Percentiles rank a stretch among this genome's conserved stretches.
Conservation (phyloP, 352 stramenopile genomes). For the Globisporangium takayamanum region DNA sequence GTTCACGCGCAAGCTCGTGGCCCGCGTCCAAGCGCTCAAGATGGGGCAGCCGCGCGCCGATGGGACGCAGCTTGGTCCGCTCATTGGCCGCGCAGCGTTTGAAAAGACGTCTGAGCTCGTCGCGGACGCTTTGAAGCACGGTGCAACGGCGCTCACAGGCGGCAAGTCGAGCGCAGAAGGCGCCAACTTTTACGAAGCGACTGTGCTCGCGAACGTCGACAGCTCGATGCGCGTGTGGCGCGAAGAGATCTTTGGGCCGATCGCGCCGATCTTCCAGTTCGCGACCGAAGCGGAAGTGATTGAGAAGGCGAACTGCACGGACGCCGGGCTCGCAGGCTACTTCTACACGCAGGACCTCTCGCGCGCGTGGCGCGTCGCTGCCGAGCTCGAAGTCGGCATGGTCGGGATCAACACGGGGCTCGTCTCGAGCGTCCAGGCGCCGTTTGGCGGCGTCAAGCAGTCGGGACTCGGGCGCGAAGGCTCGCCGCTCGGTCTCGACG, state of each 20-base stretch:
- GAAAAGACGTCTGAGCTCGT: constrained; percentile 86
- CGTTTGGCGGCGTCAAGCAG: constrained; percentile 88
- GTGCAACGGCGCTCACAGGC: constrained; percentile 81
- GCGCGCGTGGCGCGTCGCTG: constrained; percentile 84
- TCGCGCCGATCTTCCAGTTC: constrained; percentile 93
- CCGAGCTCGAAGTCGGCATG: constrained; percentile 90
- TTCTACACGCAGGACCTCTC: constrained; percentile 91
- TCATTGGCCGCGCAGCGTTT: constrained; percentile 91
- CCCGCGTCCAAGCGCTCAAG: constrained; percentile 72
- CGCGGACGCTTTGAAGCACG: constrained; percentile 87
- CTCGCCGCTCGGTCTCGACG: constrained; percentile 83
- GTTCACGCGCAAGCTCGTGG: constrained; percentile 84
- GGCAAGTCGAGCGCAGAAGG: constrained; percentile 54
- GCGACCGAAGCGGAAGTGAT: constrained; percentile 94
- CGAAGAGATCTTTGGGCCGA: constrained; percentile 96
- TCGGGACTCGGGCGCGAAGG: constrained; percentile 88
- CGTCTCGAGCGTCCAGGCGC: constrained; percentile 84
- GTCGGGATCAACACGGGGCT: constrained; percentile 92
- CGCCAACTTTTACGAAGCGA: constrained; percentile 93
- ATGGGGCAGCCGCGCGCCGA: constrained; percentile 84
- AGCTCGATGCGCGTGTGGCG: constrained; percentile 85
- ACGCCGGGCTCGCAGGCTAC: constrained; percentile 91
- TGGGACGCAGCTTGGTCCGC: constrained; percentile 85
- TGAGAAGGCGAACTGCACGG: constrained; percentile 89
- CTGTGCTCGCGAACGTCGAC: constrained; percentile 85